A percentile compares a stretch with the other conserved stretches of the same genome.
phyloP scores from a whole-genome alignment of 1,284 basidiomycete genomes.

The Thelephora terrestris region DNA sequence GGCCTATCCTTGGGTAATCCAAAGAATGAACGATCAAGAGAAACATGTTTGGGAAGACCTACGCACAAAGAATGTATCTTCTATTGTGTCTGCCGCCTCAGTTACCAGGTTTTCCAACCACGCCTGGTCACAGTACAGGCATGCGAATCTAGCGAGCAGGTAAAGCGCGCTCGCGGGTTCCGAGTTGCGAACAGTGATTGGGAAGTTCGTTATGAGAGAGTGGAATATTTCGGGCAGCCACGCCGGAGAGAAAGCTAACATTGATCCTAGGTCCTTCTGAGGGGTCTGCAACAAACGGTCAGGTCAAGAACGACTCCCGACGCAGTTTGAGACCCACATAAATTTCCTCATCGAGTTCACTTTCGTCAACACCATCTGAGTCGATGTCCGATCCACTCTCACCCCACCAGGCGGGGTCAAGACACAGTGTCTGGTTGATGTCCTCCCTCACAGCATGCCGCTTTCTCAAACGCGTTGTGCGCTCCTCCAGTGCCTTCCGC shows the following conservation, averaged over 20 bases:
- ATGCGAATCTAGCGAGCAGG: slow-evolving; percentile 81
- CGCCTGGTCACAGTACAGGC: slow-evolving; percentile 72
- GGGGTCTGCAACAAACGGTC: slow-evolving; percentile 45
- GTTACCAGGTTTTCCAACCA: slow-evolving; percentile 92
- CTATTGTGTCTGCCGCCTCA: slow-evolving; percentile 85
- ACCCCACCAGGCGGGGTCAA: slow-evolving; percentile 61
- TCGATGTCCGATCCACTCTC: slow-evolving; percentile 29
- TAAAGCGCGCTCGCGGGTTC: slow-evolving; percentile 80
- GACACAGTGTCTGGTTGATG: slow-evolving; percentile 44
- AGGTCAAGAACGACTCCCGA: neutral
- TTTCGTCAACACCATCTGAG: slow-evolving; percentile 36
- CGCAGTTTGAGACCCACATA: slow-evolving; percentile 31
- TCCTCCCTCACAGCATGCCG: slow-evolving; percentile 41
- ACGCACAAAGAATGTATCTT: slow-evolving; percentile 85
- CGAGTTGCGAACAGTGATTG: slow-evolving; percentile 55
- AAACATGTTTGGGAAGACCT: slow-evolving; percentile 2
- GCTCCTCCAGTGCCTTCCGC: slow-evolving; percentile 46
- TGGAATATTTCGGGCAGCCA: slow-evolving; percentile 72
- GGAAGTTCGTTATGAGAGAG: slow-evolving; percentile 66
- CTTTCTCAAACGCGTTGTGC: slow-evolving; percentile 43
- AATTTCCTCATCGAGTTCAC: slow-evolving; percentile 32
- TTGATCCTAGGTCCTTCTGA: slow-evolving; percentile 59
- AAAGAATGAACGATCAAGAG: slow-evolving; percentile 6
- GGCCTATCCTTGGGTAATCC: slow-evolving; percentile 49
- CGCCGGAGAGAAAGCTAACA: slow-evolving; percentile 85